Percentiles rank a stretch among this genome's conserved stretches.
These are phyloP conservation scores for Coemansia brasiliensis DNA, from an alignment of 192 early-diverging fungal species.

Conservation along the genomic window DNA sequence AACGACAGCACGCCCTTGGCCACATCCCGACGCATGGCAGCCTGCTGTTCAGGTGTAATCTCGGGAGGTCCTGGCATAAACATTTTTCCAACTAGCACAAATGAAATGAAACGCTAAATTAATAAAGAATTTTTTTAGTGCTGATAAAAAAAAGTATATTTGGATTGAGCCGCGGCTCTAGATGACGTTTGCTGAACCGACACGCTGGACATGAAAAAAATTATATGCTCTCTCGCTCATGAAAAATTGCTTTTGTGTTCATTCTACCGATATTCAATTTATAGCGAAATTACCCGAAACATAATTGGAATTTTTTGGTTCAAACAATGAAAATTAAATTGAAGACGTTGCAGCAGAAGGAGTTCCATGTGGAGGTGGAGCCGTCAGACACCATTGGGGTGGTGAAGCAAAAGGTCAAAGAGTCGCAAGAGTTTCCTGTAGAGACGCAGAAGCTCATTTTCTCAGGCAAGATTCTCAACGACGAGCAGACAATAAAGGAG, in stretches of 20 bases:
- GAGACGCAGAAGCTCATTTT: conserved; percentile 84
- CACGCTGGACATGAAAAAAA: background rate
- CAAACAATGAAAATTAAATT: conserved; percentile 71
- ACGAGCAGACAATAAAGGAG: conserved; percentile 71
- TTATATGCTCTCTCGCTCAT: background rate
- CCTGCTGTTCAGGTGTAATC: conserved; percentile 50
- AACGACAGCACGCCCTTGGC: conserved; percentile 46
- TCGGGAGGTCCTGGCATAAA: conserved; percentile 55
- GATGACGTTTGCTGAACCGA: background rate
- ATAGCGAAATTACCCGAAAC: too few relatives aligned
- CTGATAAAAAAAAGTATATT: background rate
- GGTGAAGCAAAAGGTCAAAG: conserved; percentile 79
- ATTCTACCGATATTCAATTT: too few relatives aligned
- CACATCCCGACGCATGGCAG: conserved; percentile 43
- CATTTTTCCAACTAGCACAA: conserved; percentile 17
- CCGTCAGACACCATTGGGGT: conserved; percentile 63
- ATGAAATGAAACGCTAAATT: background rate
- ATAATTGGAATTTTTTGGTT: too few relatives aligned
- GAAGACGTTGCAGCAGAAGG: conserved; percentile 89
- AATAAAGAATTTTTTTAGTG: conserved; percentile 2
- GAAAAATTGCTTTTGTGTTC: too few relatives aligned
- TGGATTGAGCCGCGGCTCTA: conserved; percentile 9
- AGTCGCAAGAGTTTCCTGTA: conserved; percentile 68
- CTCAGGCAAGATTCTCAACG: conserved; percentile 86
- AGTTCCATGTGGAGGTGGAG: conserved; percentile 79